Evolutionary conservation across 352 stramenopile species (phyloP), one percentile per base, ranked within the genome.

Genomic region (Globisporangium perplexum): DNA sequence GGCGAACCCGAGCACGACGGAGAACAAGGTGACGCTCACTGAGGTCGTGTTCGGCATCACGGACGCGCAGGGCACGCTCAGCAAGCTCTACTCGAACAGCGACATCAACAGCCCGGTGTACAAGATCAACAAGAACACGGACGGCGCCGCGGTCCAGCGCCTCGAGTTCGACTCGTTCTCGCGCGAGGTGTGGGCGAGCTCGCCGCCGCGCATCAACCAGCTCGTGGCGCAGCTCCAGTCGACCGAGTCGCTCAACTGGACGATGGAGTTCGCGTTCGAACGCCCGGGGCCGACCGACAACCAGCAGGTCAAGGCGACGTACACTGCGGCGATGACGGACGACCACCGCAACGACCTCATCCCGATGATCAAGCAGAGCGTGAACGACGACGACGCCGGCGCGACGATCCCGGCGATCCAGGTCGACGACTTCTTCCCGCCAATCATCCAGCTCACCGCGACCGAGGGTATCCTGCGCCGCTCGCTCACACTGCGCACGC

Each of bases 151-250:
- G 0, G 74, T 89, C 20, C 85, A 95, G 53, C 80, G 82, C 36
- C 65, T 93, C 41, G 79, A 84, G 46, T 92, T 92, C 50, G 77
- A 89, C 43, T 64, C 72, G 20, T 95, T 91, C 53, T 92, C 83
- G 30, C 55, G 65, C 42, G 70, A 90, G n/a, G 65, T 89, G 18
- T 95, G 83, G 83, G 66, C 63, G 4, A 76, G 74, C 15, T 91
- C 81, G 18, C 85, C 84, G 5, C 84, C 84, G 2, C 81, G 85
- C 28, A 58, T 84, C n/a, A 69, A 90, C 23, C 66, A 83, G 15
- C 56, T 95, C 15, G 76, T 93, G 44, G 57, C 63, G 15, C 74
- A 92, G 50, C 47, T 95, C 24, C 76, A 93, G 48, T 90, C 81
- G 14, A 81, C 69, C 0, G 63, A 87, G 41, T 53, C 26, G 50